Conservation (phyloP, 768 basidiomycete species). For the Boletus pseudopeckii region DNA sequence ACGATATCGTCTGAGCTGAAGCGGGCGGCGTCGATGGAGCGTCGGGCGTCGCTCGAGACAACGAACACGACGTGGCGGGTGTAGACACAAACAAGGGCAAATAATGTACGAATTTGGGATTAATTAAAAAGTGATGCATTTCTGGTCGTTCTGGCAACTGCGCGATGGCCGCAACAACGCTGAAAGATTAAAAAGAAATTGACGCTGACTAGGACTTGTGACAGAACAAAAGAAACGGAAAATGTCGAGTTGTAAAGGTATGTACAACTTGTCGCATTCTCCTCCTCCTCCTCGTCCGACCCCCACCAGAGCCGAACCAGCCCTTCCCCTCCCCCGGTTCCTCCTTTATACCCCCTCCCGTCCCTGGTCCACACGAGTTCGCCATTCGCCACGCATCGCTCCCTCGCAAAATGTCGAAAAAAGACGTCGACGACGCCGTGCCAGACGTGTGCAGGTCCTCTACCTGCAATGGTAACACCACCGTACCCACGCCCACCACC, state of each 20-base stretch:
- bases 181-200: neutral
- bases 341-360: slow-evolving; percentile 65
- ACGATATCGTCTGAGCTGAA: slow-evolving; percentile 33
- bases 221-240: neutral
- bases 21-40: slow-evolving; percentile 25
- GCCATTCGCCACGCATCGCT: slow-evolving; percentile 37
- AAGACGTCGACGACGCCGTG: slow-evolving; percentile 16
- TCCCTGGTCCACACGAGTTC: slow-evolving; percentile 66
- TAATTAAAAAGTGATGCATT: neutral
- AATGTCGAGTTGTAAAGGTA: slow-evolving; percentile 6
- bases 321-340: slow-evolving; percentile 65
- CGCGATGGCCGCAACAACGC: neutral
- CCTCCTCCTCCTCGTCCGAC: neutral
- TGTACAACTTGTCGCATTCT: neutral
- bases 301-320: slow-evolving; percentile 36
- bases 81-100: slow-evolving; percentile 20
- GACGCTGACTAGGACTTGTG: neutral
- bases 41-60: slow-evolving; percentile 20
- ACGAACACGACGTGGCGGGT: slow-evolving; percentile 17
- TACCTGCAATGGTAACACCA: neutral
- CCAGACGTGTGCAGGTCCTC: neutral
- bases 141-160: slow-evolving; percentile 16
- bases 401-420: slow-evolving; percentile 29
- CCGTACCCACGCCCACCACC: neutral
- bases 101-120: slow-evolving; percentile 1